A percentile compares a stretch with the other conserved stretches of the same genome.
These are phyloP conservation scores for Euclidium syriacum DNA, from an alignment of 345 rosid species.

Conservation along the genomic window DNA sequence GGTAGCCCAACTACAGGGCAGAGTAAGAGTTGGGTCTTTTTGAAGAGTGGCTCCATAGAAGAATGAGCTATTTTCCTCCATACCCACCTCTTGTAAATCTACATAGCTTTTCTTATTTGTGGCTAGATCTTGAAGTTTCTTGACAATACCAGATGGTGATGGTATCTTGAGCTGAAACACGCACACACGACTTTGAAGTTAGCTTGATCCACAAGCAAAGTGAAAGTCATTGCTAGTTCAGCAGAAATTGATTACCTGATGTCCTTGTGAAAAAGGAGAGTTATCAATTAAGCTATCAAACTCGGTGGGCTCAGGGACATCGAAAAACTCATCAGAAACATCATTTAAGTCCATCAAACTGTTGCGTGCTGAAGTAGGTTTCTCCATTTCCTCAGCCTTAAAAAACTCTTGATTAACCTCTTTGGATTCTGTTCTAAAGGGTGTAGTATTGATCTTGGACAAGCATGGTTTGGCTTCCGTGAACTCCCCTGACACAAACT, in stretches of 20 bases:
- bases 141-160: conserved; percentile 62
- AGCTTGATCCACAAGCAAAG: conserved; percentile 11
- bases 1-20: conserved; percentile 71
- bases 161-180: conserved; percentile 39
- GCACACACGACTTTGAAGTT: conserved; percentile 25
- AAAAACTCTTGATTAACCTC: conserved; percentile 10
- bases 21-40: conserved; percentile 44
- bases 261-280: conserved; percentile 34
- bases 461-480: conserved; percentile 27
- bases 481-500: conserved; percentile 36
- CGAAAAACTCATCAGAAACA: conserved; percentile 85
- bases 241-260: conserved; percentile 25
- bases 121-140: conserved; percentile 75
- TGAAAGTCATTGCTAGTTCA: conserved; percentile 30
- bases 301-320: conserved; percentile 63
- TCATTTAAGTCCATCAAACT: conserved; percentile 57
- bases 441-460: conserved; percentile 30
- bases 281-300: conserved; percentile 40
- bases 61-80: conserved; percentile 34
- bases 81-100: conserved; percentile 51
- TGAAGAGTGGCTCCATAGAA: conserved; percentile 73
- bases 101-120: conserved; percentile 64
- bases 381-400: conserved; percentile 38
- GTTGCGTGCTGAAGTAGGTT: conserved; percentile 31
- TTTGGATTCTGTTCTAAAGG: conserved; percentile 23